A percentile compares a stretch with the other conserved stretches of the same genome.
These are phyloP conservation scores for Solanum ossicruentum DNA, from an alignment of 257 asterid genomes.

Conservation along the genomic window DNA sequence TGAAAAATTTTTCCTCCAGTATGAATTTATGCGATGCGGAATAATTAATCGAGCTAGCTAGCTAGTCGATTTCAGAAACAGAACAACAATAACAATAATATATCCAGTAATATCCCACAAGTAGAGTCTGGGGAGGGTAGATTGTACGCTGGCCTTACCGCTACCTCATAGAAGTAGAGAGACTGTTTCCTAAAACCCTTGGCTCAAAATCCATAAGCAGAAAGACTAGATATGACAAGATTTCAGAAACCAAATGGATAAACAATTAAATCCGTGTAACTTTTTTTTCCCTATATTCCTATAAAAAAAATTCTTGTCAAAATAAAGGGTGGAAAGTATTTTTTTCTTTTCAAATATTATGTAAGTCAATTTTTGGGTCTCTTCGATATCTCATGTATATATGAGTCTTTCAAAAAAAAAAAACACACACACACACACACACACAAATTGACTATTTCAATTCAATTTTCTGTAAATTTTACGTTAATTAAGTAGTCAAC, in stretches of 20 bases:
- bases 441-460: not conserved
- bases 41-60: not conserved
- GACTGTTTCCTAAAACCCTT: no score
- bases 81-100: no score
- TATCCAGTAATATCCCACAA: no score
- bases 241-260: not conserved
- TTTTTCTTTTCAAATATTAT: not conserved
- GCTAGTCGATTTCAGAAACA: no score
- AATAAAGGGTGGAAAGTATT: not conserved
- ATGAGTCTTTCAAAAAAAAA: not conserved
- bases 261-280: not conserved
- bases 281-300: not conserved
- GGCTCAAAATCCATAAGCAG: no score
- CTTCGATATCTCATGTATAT: not conserved
- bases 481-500: not conserved
- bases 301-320: not conserved
- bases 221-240: no score
- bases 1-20: not conserved
- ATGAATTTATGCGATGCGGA: not conserved
- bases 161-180: no score
- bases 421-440: no score
- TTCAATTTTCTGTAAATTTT: not conserved
- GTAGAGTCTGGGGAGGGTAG: no score
- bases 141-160: no score
- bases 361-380: not conserved